Evolutionary conservation across 1,284 basidiomycete species (phyloP), one percentile per base, ranked within the genome.

Genomic region (Cryptococcus hybrid): DNA sequence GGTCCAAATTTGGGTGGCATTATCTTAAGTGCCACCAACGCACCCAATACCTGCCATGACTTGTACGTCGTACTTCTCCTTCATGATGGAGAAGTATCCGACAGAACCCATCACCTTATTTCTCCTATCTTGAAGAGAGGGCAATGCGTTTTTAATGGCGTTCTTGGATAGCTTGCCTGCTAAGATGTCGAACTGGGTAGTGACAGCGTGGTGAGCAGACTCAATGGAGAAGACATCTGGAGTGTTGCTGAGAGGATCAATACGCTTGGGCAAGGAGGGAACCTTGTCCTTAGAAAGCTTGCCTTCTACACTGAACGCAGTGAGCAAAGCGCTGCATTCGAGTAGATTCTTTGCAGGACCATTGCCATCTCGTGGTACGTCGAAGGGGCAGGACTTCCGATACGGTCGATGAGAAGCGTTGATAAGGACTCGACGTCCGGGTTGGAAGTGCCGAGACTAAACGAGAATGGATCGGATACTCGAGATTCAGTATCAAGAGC

Each of bases 1-100:
- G 90, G 95, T 64, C 92, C 97, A 61, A 99, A 87, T 80, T 98
- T 99, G 62, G 91, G 85, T 0, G 94, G 93, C 40, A 90, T 86
- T 40, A 85, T 85, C 68, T 84, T 83, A 61, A 95, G 85, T 3
- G 90, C 87, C 15, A 99, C 88, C 62, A 95, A 88, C 0, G 95
- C 92, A 2, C 89, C 88, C 92, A 65, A 96, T 88, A 0, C 90
- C 86, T 7, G 96, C 91, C 7, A 86, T 87, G 11, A 98, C 88
- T 52, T 93, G 88, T 15, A 87, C 84, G 66, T 98, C 95, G 71
- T 94, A 86, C 67, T 89, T 87, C 36, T 84, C 84, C 80, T 97
- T 98, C 65, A 89, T 84, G 52, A 89, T 86, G 43, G 84, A 81
- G 71, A 93, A 96, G 60, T 88, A 86, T 42, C 90, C 88, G 62